Conservation (phyloP, 2,329 filamentous ascomycete species). For the Aureobasidium lini region DNA sequence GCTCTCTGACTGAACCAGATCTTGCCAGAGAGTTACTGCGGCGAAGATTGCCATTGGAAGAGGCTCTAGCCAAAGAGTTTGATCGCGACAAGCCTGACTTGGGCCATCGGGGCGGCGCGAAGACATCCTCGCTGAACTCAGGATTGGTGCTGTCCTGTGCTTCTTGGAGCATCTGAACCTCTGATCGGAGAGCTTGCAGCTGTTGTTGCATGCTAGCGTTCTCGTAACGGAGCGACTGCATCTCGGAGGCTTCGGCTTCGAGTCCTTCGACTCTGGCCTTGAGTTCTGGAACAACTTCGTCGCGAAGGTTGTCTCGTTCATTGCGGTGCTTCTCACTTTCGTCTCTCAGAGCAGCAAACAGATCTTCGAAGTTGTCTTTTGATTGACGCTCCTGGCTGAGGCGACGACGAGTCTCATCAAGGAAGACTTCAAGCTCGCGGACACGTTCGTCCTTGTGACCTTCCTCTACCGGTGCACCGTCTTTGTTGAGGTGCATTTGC, state of each 20-base stretch:
- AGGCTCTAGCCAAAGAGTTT: constrained; percentile 53
- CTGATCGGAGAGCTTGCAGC: constrained; percentile 56
- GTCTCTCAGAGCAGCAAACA: constrained; percentile 72
- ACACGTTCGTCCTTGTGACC: constrained; percentile 50
- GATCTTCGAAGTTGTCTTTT: constrained; percentile 90
- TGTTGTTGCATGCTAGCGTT: constrained; percentile 83
- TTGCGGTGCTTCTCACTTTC: constrained; percentile 77
- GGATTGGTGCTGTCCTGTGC: constrained; percentile 29
- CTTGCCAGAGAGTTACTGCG: constrained; percentile 23
- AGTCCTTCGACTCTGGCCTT: constrained; percentile 69
- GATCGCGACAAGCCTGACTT: constrained; percentile 38
- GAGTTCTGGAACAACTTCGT: constrained; percentile 77
- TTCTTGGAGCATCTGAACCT: constrained; percentile 43
- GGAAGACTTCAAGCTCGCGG: constrained; percentile 68
- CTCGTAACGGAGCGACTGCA: constrained; percentile 69
- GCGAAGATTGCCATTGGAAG: constrained; percentile 27
- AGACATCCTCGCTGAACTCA: constrained; percentile 49
- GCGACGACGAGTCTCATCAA: constrained; percentile 76
- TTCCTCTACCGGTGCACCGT: constrained; percentile 22
- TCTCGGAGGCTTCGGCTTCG: constrained; percentile 64
- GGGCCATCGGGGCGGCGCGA: constrained; percentile 22
- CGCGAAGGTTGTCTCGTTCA: constrained; percentile 84
- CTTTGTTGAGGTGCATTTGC: constrained; percentile 51
- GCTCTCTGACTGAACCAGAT: constrained; percentile 31
- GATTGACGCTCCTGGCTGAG: constrained; percentile 77